Base-by-base conservation (phyloP, 2,329 filamentous ascomycete species). In the Cytospora schulzeri region DNA sequence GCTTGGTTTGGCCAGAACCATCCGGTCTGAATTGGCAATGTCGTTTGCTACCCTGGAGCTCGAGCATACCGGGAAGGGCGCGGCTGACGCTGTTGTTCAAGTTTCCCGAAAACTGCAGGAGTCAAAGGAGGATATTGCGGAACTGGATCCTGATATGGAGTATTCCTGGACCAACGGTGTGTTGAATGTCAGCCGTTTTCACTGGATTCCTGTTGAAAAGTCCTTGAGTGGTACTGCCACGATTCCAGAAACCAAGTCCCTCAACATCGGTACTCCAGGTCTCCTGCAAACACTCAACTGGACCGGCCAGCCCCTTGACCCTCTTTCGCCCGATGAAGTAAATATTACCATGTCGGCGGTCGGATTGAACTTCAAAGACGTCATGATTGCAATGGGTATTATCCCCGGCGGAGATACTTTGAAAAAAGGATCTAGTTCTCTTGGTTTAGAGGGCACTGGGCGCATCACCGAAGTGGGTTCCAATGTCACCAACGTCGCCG, bases 301-400 rank as follows among this genome's bases (percentile, higher is more conserved):
- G 56, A 45, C 12, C 0, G 35, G 14, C 4, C 15, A 19, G 54
- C 14, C 15, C 38, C 4, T 7, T 7, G 15, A n/a, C 7, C 12
- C 26, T 5, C 54, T 72, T 7, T 48, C 14, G n/a, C 54, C 58
- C 1, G 69, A 71, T 38, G 65, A 72, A 8, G 64, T 79, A 17
- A 72, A 76, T 54, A 68, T 79, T 6, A 64, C 75, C 17, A 35
- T 71, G 0, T 69, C 70, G 55, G 72, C 74, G 0, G 62, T 69
- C 4, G 77, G 76, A 4, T 24, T 79, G 8, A 79, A 78, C 64
- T 62, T 62, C 52, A 55, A 62, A 9, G 62, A 64, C 17, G 57
- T 60, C 3, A 26, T 64, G 1, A 53, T 60, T 1, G 56, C 55
- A 0, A 38, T 63, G 45, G 61, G 61, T 2, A 45, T 31, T 1